Evolutionary conservation across 176 grass and related monocot species (phyloP), one percentile per base, ranked within the genome.

Genomic region (Carex littledalei): DNA sequence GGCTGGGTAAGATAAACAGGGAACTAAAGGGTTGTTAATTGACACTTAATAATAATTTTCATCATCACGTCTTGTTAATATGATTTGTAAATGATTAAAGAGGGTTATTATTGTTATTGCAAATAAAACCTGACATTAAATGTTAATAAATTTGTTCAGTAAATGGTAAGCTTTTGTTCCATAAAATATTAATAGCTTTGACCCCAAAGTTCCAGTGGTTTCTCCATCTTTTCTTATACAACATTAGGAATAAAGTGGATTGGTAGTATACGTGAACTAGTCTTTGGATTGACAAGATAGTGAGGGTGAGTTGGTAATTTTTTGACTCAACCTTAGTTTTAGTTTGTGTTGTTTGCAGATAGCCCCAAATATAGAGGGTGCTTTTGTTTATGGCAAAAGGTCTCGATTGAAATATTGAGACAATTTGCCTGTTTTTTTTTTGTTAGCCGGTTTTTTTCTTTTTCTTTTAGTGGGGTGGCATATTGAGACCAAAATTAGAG

Each of bases 1-100:
- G 90, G 53, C 91, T 70, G 95, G 95, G 95, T 98, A 85, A 89
- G 18, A 57, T 6, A 78, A 57, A 57, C 9, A 34, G 14, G 21
- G 52, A 57, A 34, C 15, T 78, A 34, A 31, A 35, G 15, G 49
- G 49, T 56, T 55, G 15, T 75, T 75, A 52, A 53, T 12, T 50
- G 47, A 50, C 47, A 2, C 10, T 53, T 47, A 52, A 3, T 68
- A 70, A 31, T 70, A n/a, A 43, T 71, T 71, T 50, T 50, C 10
- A 50, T 50, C 8, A 50, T 50, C 8, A 50, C 2, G 10, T 50
- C 9, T 11, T 11, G 47, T 50, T 50, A 50, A 50, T 50, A 50
- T 50, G 10, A 50, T 50, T 12, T 50, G 9, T 11, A 50, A 50
- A 50, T 50, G 47, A 50, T 50, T 50, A 50, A 50, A 50, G 2